Conservation (phyloP, 2,329 filamentous ascomycete genomes). For the Coniochaeta ligniaria region DNA sequence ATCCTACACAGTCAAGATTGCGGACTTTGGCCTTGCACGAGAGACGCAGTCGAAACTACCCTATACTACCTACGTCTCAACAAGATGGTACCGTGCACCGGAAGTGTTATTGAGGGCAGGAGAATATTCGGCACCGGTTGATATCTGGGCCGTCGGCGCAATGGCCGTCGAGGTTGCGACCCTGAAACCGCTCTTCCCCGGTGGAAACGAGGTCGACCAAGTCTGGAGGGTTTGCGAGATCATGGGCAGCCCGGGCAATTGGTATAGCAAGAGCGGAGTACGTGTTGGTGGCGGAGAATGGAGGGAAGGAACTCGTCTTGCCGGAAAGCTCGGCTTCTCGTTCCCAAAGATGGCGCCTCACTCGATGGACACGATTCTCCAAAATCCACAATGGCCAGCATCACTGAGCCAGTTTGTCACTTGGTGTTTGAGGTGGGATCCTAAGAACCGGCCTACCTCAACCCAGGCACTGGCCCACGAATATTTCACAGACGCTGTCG, state of each 20-base stretch:
- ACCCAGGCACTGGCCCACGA: constrained; percentile 92
- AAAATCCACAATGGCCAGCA: constrained; percentile 83
- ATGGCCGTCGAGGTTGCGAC: constrained; percentile 99
- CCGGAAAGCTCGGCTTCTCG: constrained; percentile 94
- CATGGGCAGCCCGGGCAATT: constrained; percentile 97
- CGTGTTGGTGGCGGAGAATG: constrained; percentile 93
- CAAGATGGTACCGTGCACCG: constrained; percentile 93
- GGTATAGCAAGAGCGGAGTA: constrained; percentile 86
- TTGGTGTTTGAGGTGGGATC: constrained; percentile 99
- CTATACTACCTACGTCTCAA: constrained; percentile 98
- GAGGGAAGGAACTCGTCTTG: constrained; percentile 88
- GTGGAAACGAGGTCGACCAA: constrained; percentile 96
- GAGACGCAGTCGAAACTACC: constrained; percentile 95
- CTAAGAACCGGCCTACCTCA: constrained; percentile 83
- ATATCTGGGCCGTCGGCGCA: constrained; percentile 96
- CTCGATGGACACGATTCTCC: constrained; percentile 89
- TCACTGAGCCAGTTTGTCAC: constrained; percentile 90
- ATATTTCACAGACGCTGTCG: constrained; percentile 87
- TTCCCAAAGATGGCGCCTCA: constrained; percentile 99
- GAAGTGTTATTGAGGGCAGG: constrained; percentile 90
- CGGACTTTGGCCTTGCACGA: constrained; percentile 93
- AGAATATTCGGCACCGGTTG: constrained; percentile 94
- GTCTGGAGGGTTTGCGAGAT: constrained; percentile 99
- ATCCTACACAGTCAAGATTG: constrained; percentile 94
- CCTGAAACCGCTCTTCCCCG: constrained; percentile 91